Percentiles rank a stretch among this genome's conserved stretches.
These are phyloP conservation scores for Xylariaceae sp. DNA, from an alignment of 2,329 filamentous ascomycete genomes.

Conservation along the genomic window DNA sequence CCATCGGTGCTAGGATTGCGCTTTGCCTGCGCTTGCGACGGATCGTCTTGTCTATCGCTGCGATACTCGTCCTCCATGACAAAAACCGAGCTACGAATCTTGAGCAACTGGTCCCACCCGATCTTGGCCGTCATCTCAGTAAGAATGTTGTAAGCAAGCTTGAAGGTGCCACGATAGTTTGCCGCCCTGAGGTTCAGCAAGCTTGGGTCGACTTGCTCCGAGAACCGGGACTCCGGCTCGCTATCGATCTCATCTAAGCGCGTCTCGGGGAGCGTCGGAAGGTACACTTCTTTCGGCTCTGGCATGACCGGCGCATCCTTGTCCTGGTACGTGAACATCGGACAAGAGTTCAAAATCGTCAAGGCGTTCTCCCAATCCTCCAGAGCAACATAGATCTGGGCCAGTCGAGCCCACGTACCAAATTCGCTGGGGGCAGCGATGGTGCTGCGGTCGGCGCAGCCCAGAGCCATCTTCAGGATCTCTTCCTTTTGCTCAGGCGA, in stretches of 20 bases:
- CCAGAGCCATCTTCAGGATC: conserved; percentile 78
- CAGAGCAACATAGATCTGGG: conserved; percentile 87
- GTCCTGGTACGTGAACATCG: conserved; percentile 99
- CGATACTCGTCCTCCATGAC: conserved; percentile 99
- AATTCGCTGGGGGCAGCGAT: conserved; percentile 96
- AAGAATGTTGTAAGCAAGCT: conserved; percentile 87
- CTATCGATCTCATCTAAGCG: conserved; percentile 95
- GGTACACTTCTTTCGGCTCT: conserved; percentile 78
- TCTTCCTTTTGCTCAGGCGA: conserved; percentile 53
- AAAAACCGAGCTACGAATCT: conserved; percentile 93
- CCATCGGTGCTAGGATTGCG: conserved; percentile 76
- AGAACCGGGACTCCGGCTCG: conserved; percentile 72
- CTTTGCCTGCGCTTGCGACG: conserved; percentile 43
- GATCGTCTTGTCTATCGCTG: conserved; percentile 68
- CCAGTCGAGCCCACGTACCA: conserved; percentile 88
- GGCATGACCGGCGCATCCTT: conserved; percentile 95
- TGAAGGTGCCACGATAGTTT: conserved; percentile 89
- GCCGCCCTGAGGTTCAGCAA: conserved; percentile 81
- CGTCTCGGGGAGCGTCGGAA: conserved; percentile 84
- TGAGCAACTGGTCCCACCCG: conserved; percentile 93
- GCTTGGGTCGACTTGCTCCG: conserved; percentile 82
- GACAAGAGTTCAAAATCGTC: conserved; percentile 93
- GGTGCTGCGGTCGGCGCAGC: conserved; percentile 90
- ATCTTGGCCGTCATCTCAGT: conserved; percentile 96
- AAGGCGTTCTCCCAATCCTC: conserved; percentile 97